Conservation (phyloP, 345 rosid species). For the Viola odorata region DNA sequence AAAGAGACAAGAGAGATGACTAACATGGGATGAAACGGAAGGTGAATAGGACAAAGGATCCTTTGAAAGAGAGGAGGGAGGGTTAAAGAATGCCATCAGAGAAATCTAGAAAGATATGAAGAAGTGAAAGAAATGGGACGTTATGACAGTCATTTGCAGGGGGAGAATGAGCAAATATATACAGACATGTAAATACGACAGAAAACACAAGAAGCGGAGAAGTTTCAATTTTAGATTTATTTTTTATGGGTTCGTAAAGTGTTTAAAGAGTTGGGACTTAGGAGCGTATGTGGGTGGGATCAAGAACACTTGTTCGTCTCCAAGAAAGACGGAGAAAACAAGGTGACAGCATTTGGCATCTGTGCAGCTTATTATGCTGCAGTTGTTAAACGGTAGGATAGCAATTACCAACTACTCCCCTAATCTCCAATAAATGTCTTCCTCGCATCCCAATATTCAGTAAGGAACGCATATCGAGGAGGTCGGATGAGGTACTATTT, state of each 20-base stretch:
- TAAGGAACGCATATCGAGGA: too few species aligned
- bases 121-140: not conserved
- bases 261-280: not conserved
- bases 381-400: not conserved
- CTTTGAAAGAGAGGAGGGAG: slow-evolving; percentile 8
- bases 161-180: too few species aligned
- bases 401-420: not conserved
- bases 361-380: not conserved
- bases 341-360: not conserved
- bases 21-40: not conserved
- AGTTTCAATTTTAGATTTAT: not conserved
- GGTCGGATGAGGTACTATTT: too few species aligned
- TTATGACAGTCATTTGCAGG: not conserved
- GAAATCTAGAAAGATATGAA: not conserved
- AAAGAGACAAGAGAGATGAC: not conserved
- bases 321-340: slow-evolving; percentile 17
- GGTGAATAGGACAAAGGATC: not conserved
- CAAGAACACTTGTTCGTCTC: not conserved
- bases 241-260: not conserved
- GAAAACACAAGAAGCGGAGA: not conserved
- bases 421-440: too few species aligned
- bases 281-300: not conserved
- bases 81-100: slow-evolving; percentile 6
- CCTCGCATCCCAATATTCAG: too few species aligned
- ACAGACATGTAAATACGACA: slow-evolving; percentile 1